Conservation (phyloP, 139 green algal species). For the Coelastrella sp. region DNA sequence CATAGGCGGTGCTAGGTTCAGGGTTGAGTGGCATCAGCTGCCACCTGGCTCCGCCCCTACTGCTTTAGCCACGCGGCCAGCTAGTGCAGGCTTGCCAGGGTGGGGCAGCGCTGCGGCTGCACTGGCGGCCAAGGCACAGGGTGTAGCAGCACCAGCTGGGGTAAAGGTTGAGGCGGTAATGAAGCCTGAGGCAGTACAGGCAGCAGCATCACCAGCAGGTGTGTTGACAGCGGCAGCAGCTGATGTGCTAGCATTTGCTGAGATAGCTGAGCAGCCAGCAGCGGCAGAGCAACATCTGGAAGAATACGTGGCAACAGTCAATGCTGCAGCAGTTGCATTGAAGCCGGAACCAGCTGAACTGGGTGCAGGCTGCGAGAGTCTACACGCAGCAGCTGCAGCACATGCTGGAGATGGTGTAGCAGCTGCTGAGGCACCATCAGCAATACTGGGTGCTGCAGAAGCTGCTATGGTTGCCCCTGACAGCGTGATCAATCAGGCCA, state of each 20-base stretch:
- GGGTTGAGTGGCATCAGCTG: constrained; percentile 35
- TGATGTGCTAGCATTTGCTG: too few species aligned
- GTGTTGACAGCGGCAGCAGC: too few species aligned
- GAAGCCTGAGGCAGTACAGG: not conserved
- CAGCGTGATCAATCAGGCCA: not conserved
- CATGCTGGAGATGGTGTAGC: not conserved
- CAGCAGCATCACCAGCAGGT: too few species aligned
- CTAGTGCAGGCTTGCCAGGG: not conserved
- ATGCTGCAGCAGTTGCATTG: not conserved
- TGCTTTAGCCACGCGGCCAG: not conserved
- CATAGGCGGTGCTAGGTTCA: constrained; percentile 30
- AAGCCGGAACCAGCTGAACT: too few species aligned
- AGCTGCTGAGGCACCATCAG: not conserved
- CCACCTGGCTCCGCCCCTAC: not conserved
- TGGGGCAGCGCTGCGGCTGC: not conserved
- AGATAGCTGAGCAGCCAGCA: too few species aligned
- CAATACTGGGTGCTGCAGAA: not conserved
- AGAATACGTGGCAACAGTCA: not conserved
- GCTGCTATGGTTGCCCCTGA: not conserved
- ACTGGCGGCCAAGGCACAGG: too few species aligned
- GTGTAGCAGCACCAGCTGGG: not conserved
- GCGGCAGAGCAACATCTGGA: not conserved
- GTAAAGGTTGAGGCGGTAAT: not conserved
- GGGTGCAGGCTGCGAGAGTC: too few species aligned
- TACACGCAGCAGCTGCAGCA: not conserved